These are phyloP conservation scores for Fonsecaea multimorphosa DNA, from an alignment of 2,329 filamentous ascomycete species.

Conservation along the genomic window DNA sequence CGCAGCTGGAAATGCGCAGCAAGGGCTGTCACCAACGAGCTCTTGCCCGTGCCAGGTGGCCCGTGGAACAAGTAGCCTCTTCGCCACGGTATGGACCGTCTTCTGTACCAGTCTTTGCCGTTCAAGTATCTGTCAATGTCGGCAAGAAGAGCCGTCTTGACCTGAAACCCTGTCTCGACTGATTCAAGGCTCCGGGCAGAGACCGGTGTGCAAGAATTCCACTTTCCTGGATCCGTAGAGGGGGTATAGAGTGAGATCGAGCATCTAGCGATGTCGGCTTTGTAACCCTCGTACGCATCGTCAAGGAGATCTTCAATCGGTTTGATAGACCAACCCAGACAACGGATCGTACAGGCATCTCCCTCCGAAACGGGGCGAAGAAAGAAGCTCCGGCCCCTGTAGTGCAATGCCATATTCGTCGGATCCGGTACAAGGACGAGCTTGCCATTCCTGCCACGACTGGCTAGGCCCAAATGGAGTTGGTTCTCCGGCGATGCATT, in stretches of 20 bases:
- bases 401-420: neutral
- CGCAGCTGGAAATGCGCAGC: slow-evolving; percentile 65
- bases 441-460: neutral
- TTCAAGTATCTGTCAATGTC: neutral
- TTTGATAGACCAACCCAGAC: slow-evolving; percentile 1
- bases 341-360: neutral
- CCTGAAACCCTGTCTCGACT: neutral
- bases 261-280: neutral
- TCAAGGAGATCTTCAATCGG: neutral
- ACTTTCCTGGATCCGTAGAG: neutral
- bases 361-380: neutral
- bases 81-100: slow-evolving; percentile 69
- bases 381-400: neutral
- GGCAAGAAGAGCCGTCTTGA: neutral
- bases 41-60: slow-evolving; percentile 76
- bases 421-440: neutral
- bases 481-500: neutral
- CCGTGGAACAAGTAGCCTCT: slow-evolving; percentile 80
- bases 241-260: neutral
- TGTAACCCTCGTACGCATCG: neutral
- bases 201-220: neutral
- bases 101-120: slow-evolving; percentile 34
- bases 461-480: neutral
- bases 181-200: neutral
- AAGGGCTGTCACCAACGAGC: slow-evolving; percentile 69